Conservation (phyloP, 768 basidiomycete genomes). For the Psilocybe azurescens region DNA sequence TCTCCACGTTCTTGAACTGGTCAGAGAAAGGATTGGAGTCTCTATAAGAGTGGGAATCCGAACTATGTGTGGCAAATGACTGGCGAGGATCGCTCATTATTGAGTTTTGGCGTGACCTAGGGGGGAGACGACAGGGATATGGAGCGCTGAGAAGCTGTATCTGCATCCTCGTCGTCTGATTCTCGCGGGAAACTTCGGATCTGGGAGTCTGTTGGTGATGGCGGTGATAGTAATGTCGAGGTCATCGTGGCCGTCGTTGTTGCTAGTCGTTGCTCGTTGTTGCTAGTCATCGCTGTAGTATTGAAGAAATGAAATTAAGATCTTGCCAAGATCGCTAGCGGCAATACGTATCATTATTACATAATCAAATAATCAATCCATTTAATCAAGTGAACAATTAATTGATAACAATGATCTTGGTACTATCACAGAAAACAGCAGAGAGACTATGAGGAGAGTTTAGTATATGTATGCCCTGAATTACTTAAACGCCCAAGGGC, state of each 20-base stretch:
- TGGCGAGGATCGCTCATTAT: slow-evolving; percentile 30
- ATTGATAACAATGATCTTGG: no score
- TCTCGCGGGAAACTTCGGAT: slow-evolving; percentile 36
- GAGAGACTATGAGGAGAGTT: no score
- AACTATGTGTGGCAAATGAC: slow-evolving; percentile 33
- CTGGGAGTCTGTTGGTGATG: slow-evolving; percentile 35
- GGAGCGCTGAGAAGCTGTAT: slow-evolving; percentile 81
- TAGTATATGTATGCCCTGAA: no score
- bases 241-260: slow-evolving; percentile 20
- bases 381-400: no score
- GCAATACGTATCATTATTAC: slow-evolving; percentile 4
- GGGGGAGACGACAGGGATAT: slow-evolving; percentile 77
- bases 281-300: slow-evolving; percentile 1
- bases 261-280: neutral
- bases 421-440: no score
- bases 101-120: slow-evolving; percentile 55
- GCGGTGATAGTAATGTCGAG: slow-evolving; percentile 33
- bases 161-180: slow-evolving; percentile 59
- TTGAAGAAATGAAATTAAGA: neutral
- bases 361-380: neutral
- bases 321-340: neutral
- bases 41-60: slow-evolving; percentile 27
- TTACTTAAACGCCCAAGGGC: no score
- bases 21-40: slow-evolving; percentile 18
- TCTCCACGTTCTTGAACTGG: slow-evolving; percentile 31